Conservation (phyloP, 208 protist genomes). For the Wallacemonas sp. region DNA sequence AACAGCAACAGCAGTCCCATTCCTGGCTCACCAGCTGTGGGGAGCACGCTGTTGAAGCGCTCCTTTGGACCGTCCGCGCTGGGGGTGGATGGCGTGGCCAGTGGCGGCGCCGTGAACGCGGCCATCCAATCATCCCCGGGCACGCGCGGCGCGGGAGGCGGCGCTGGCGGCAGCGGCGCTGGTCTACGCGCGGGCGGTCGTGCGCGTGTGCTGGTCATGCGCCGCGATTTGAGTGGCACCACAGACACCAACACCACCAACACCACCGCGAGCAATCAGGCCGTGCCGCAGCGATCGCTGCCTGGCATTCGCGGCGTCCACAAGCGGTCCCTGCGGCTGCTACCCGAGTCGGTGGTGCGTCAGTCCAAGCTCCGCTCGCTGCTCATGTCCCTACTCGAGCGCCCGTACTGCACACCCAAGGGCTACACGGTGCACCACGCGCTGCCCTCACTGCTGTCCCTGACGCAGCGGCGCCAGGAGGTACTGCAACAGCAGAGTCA, state of each 20-base stretch:
- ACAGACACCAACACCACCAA: neutral
- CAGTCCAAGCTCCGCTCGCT: slow-evolving; percentile 39
- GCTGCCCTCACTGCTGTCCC: neutral
- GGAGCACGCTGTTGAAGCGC: neutral
- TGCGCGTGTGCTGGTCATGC: neutral
- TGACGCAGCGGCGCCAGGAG: slow-evolving; percentile 7
- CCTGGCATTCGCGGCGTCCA: slow-evolving; percentile 4
- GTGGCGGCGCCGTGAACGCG: neutral
- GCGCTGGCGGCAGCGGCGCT: neutral
- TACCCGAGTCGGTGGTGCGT: slow-evolving; percentile 19
- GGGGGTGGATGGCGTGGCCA: neutral
- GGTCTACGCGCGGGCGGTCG: neutral
- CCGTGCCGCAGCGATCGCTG: neutral
- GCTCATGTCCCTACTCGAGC: slow-evolving; percentile 44
- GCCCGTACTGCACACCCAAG: slow-evolving; percentile 28
- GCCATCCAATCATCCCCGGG: no score
- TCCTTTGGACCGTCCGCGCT: neutral
- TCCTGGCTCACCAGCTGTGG: neutral
- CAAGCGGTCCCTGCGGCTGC: neutral
- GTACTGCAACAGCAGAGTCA: neutral
- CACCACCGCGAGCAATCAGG: neutral
- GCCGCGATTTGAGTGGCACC: neutral
- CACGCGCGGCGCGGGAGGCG: no score
- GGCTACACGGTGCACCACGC: slow-evolving; percentile 29
- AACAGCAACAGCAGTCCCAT: neutral